Evolutionary conservation across 805 yeast species (phyloP).

Genomic region (Barnettozyma sucrosica): DNA sequence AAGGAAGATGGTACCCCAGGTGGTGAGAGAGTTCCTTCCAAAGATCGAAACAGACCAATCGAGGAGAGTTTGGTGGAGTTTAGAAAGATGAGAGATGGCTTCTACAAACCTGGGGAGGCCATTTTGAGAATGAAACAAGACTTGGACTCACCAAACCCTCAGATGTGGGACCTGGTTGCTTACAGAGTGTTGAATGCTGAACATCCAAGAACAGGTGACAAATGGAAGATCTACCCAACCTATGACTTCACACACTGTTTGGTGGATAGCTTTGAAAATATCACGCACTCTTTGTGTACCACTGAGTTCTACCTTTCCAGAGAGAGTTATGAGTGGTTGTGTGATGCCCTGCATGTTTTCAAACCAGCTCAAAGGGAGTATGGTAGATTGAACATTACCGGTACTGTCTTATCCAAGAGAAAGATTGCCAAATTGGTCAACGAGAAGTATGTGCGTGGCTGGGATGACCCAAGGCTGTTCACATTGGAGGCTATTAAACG

Average conservation of each 20-base stretch:
- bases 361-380: slow-evolving; percentile 99
- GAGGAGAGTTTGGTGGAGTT: slow-evolving; percentile 78
- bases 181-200: slow-evolving; percentile 89
- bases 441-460: slow-evolving; percentile 77
- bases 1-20: slow-evolving; percentile 90
- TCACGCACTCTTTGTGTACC: slow-evolving; percentile 93
- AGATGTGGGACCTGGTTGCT: slow-evolving; percentile 99
- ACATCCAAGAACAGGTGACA: slow-evolving; percentile 94
- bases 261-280: slow-evolving; percentile 95
- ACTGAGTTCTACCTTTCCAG: slow-evolving; percentile 90
- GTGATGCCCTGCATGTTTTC: slow-evolving; percentile 90
- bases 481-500: slow-evolving; percentile 92
- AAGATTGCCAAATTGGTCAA: slow-evolving; percentile 90
- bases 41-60: slow-evolving; percentile 61
- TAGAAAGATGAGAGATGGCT: slow-evolving; percentile 88
- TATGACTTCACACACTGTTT: slow-evolving; percentile 98
- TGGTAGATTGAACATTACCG: slow-evolving; percentile 92
- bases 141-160: slow-evolving; percentile 84
- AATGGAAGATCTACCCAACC: slow-evolving; percentile 98
- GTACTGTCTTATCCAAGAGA: slow-evolving; percentile 91
- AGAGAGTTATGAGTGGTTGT: slow-evolving; percentile 97
- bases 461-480: slow-evolving; percentile 98
- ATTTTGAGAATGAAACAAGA: slow-evolving; percentile 97
- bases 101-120: slow-evolving; percentile 85
- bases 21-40: slow-evolving; percentile 83